These are phyloP conservation scores for Metarhizium brunneum DNA, from an alignment of 2,329 filamentous ascomycete species.

Conservation along the genomic window DNA sequence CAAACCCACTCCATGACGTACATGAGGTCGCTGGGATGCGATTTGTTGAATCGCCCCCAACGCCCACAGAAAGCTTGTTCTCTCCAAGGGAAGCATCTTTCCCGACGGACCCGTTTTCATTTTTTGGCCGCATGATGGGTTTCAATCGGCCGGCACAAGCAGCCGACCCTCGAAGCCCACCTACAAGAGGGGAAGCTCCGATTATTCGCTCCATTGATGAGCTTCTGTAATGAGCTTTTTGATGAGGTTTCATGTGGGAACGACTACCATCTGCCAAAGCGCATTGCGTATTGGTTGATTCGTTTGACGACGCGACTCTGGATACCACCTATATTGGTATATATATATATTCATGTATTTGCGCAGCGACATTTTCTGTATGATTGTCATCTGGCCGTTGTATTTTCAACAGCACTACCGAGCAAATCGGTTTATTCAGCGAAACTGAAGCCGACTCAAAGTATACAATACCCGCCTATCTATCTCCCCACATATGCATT, in stretches of 20 bases:
- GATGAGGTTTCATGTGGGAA: background rate
- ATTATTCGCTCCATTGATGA: constrained; percentile 74
- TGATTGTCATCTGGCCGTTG: background rate
- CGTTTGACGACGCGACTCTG: background rate
- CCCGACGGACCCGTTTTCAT: constrained; percentile 41
- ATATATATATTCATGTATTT: background rate
- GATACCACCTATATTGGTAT: background rate
- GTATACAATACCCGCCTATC: background rate
- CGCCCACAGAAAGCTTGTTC: constrained; percentile 42
- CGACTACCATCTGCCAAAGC: background rate
- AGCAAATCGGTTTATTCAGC: background rate
- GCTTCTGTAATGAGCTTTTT: constrained; percentile 45
- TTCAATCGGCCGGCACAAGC: constrained; percentile 42
- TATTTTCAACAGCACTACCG: background rate
- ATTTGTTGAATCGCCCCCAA: constrained; percentile 43
- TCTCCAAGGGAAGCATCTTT: constrained; percentile 44
- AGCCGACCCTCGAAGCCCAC: constrained; percentile 64
- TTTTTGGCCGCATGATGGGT: constrained; percentile 34
- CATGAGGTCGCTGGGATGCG: constrained; percentile 37
- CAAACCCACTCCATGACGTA: constrained; percentile 49
- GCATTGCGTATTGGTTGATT: background rate
- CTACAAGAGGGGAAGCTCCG: constrained; percentile 63
- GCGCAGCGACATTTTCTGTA: background rate
- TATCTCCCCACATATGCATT: background rate
- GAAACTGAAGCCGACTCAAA: background rate